Evolutionary conservation across 2,329 filamentous ascomycete species (phyloP).

Genomic region (Botrytis deweyae): DNA sequence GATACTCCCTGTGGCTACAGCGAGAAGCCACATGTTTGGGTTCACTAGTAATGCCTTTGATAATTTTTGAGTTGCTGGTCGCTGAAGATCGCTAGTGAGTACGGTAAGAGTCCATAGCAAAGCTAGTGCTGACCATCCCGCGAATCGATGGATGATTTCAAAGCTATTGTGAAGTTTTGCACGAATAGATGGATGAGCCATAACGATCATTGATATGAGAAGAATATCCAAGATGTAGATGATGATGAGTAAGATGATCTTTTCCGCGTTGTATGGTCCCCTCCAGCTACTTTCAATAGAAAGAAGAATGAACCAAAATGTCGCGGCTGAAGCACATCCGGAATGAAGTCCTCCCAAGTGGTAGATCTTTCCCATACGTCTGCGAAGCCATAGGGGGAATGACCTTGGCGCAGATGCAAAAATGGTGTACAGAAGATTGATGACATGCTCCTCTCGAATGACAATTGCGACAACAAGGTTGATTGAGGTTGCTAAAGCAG

Average conservation of each 20-base stretch:
- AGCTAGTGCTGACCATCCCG: conserved; percentile 65
- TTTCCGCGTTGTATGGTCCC: conserved; percentile 42
- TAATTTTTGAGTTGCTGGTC: conserved; percentile 37
- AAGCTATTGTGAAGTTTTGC: conserved; percentile 65
- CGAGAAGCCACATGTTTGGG: conserved; percentile 66
- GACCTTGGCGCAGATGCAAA: conserved; percentile 48
- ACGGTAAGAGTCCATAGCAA: conserved; percentile 66
- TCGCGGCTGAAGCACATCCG: conserved; percentile 49
- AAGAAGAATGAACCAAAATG: conserved; percentile 48
- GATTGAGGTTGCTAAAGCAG: conserved; percentile 22
- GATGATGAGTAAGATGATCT: conserved; percentile 47
- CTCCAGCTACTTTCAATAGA: conserved; percentile 39
- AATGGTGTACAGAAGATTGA: conserved; percentile 51
- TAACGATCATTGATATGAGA: conserved; percentile 57
- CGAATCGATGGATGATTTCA: conserved; percentile 69
- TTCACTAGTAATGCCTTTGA: conserved; percentile 44
- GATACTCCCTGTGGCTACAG: conserved; percentile 62
- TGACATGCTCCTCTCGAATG: conserved; percentile 53
- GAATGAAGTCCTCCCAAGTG: conserved; percentile 56
- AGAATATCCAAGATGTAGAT: conserved; percentile 59
- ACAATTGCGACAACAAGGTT: conserved; percentile 48
- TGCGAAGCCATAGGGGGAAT: conserved; percentile 49
- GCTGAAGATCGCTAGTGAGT: conserved; percentile 50
- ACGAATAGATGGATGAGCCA: conserved; percentile 64
- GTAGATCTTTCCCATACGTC: conserved; percentile 50